phyloP scores from a whole-genome alignment of 352 stramenopile genomes.

The Globisporangium sylvaticum region DNA sequence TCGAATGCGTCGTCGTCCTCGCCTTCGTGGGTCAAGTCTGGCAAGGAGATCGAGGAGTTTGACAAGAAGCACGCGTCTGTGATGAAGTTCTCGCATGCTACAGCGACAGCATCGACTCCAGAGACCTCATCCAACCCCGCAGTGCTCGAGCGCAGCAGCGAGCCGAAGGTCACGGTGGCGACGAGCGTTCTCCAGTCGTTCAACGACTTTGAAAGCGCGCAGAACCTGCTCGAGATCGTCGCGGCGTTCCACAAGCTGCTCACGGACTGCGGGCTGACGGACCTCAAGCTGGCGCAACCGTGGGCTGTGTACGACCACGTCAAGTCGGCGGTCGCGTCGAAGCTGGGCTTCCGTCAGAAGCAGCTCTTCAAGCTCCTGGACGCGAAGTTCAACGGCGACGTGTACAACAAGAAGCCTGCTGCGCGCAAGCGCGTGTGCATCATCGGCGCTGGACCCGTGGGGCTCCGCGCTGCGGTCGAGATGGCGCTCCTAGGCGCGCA shows the following conservation, averaged over 20 bases:
- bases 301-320: slow-evolving; percentile 67
- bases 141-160: slow-evolving; percentile 23
- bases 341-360: slow-evolving; percentile 70
- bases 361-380: slow-evolving; percentile 77
- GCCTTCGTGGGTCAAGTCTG: slow-evolving; percentile 34
- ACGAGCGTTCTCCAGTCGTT: slow-evolving; percentile 52
- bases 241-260: slow-evolving; percentile 54
- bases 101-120: neutral
- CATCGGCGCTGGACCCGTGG: slow-evolving; percentile 70
- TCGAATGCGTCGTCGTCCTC: slow-evolving; percentile 25
- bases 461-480: slow-evolving; percentile 71
- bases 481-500: slow-evolving; percentile 62
- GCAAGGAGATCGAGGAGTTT: slow-evolving; percentile 35
- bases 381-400: slow-evolving; percentile 41
- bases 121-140: slow-evolving; percentile 4
- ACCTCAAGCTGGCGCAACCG: slow-evolving; percentile 44
- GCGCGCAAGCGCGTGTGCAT: slow-evolving; percentile 69
- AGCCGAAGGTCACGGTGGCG: slow-evolving; percentile 33
- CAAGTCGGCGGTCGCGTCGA: slow-evolving; percentile 46
- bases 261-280: slow-evolving; percentile 46
- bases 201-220: slow-evolving; percentile 53
- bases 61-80: slow-evolving; percentile 17
- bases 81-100: neutral
- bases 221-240: slow-evolving; percentile 59
- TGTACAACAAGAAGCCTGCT: slow-evolving; percentile 57